Evolutionary conservation across 2,329 filamentous ascomycete genomes (phyloP).

Genomic region (Biscogniauxia marginata): DNA sequence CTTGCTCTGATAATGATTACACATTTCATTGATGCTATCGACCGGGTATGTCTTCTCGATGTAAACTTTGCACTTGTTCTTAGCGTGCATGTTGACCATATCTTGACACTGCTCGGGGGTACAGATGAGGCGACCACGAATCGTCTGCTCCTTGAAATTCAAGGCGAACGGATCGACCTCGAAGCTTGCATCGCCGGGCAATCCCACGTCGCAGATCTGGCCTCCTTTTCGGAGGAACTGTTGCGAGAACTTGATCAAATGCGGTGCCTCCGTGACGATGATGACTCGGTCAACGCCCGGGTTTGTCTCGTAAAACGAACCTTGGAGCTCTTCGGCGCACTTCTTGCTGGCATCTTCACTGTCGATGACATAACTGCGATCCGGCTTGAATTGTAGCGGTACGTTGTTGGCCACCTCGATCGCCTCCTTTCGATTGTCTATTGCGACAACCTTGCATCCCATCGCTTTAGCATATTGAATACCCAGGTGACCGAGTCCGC

Average conservation of each 20-base stretch:
- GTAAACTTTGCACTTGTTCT: slow-evolving; percentile 14
- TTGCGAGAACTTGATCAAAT: slow-evolving; percentile 12
- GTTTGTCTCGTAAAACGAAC: slow-evolving; percentile 3
- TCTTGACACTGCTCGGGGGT: slow-evolving; percentile 17
- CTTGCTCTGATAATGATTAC: slow-evolving; percentile 15
- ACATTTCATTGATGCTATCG: slow-evolving; percentile 16
- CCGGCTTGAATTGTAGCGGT: slow-evolving; percentile 19
- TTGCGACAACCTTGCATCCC: slow-evolving; percentile 35
- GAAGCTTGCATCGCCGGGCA: slow-evolving; percentile 15
- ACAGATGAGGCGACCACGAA: slow-evolving; percentile 16
- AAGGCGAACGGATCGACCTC: slow-evolving; percentile 18
- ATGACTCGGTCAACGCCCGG: slow-evolving; percentile 23
- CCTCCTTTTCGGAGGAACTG: slow-evolving; percentile 20
- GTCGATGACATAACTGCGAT: slow-evolving; percentile 10
- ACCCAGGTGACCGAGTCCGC: slow-evolving; percentile 36
- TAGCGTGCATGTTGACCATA: slow-evolving; percentile 16
- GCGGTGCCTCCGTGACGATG: slow-evolving; percentile 4
- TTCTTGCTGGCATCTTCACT: slow-evolving; percentile 10
- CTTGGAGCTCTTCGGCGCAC: slow-evolving; percentile 8
- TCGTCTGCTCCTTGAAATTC: slow-evolving; percentile 22
- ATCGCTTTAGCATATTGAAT: slow-evolving; percentile 37
- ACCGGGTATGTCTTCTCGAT: slow-evolving; percentile 17
- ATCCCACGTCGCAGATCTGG: slow-evolving; percentile 11
- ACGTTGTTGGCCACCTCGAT: slow-evolving; percentile 30
- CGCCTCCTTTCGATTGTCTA: slow-evolving; percentile 34